Conservation (phyloP, 2,329 filamentous ascomycete genomes). For the Hypoxylon sp. region DNA sequence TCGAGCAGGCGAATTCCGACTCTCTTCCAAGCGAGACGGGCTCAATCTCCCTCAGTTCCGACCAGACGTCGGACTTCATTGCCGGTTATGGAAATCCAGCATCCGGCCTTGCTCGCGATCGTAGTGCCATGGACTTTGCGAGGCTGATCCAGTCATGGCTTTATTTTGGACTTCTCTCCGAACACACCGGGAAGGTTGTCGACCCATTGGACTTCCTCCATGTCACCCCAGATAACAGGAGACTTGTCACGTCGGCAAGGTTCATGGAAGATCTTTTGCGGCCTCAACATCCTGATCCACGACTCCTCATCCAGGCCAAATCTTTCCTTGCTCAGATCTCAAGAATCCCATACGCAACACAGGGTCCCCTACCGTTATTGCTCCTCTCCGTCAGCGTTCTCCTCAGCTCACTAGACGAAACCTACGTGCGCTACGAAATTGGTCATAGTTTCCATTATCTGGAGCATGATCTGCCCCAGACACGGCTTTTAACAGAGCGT, state of each 20-base stretch:
- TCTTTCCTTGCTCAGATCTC: background rate
- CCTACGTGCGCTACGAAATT: no score
- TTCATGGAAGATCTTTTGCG: background rate
- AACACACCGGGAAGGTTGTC: background rate
- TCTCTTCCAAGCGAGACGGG: background rate
- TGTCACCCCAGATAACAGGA: background rate
- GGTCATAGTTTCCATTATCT: background rate
- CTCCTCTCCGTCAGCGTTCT: background rate
- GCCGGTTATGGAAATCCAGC: background rate
- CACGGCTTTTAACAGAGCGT: background rate
- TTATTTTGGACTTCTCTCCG: background rate
- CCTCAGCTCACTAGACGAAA: background rate
- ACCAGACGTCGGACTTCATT: background rate
- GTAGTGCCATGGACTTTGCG: background rate
- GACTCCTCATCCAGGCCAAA: background rate
- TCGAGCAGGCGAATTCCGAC: background rate
- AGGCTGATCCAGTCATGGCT: background rate
- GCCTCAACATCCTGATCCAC: background rate
- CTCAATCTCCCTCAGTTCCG: background rate
- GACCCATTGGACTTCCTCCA: background rate
- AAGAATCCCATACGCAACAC: background rate
- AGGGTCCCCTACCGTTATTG: background rate
- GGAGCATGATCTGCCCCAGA: background rate
- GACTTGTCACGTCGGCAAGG: background rate
- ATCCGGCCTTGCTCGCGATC: background rate